A percentile compares a stretch with the other conserved stretches of the same genome.
phyloP scores from a whole-genome alignment of 78 protist species.

The Chrysochromulina parva region DNA sequence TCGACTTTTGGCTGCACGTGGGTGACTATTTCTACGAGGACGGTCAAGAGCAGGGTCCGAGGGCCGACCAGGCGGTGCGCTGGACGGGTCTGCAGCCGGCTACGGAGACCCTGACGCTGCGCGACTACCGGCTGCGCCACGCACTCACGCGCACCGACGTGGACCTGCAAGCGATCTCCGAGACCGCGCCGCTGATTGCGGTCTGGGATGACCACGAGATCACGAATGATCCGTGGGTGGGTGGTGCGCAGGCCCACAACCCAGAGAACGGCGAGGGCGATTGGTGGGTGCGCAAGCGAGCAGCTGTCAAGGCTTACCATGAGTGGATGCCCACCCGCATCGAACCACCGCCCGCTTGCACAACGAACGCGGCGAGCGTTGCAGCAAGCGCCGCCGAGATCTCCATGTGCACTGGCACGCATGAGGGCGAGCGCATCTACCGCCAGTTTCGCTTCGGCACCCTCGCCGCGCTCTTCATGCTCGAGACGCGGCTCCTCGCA shows the following conservation, averaged over 20 bases:
- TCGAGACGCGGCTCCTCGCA: slow-evolving; percentile 16
- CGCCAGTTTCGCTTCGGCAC: not conserved
- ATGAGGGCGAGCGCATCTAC: not conserved
- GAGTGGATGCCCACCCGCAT: slow-evolving; percentile 18
- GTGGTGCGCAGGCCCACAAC: not conserved
- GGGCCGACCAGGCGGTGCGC: not conserved
- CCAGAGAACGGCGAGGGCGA: not conserved
- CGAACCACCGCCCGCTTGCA: not conserved
- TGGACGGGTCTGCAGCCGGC: not conserved
- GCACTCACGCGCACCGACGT: not conserved
- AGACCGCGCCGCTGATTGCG: slow-evolving; percentile 16
- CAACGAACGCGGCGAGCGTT: no score
- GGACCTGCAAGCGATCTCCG: slow-evolving; percentile 19
- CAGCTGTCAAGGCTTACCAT: not conserved
- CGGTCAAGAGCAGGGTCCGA: not conserved
- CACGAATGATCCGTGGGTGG: slow-evolving; percentile 21
- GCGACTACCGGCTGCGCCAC: not conserved
- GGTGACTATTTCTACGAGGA: slow-evolving; percentile 1
- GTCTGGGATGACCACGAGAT: slow-evolving; percentile 30
- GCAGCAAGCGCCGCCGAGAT: no score
- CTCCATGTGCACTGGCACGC: not conserved
- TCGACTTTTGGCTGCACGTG: slow-evolving; percentile 32
- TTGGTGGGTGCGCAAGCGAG: not conserved
- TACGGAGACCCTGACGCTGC: not conserved
- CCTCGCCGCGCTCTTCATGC: slow-evolving; percentile 14